phyloP scores from a whole-genome alignment of 2,329 filamentous ascomycete genomes.

The Colletotrichum sp. region DNA sequence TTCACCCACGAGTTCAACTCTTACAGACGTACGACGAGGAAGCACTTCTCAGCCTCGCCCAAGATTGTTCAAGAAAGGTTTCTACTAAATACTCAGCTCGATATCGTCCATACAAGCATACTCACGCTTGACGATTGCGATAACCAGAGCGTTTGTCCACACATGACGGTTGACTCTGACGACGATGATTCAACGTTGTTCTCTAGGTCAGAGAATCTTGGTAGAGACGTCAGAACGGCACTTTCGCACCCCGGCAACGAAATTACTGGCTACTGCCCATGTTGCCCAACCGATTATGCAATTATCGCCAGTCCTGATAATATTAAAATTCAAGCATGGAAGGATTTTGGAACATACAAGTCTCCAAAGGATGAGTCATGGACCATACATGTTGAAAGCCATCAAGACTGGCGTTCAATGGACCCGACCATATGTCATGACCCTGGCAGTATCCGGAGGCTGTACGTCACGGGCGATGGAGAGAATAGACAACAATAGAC shows the following conservation, averaged over 20 bases:
- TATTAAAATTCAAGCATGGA: neutral
- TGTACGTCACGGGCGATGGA: neutral
- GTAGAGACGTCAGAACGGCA: too few species aligned
- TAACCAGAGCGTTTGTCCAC: neutral
- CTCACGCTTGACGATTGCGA: neutral
- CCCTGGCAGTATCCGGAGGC: neutral
- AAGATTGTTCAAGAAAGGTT: neutral
- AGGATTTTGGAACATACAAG: neutral
- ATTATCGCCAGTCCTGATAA: neutral
- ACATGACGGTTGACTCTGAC: too few species aligned
- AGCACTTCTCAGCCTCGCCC: neutral
- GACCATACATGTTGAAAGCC: neutral
- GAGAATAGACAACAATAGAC: neutral
- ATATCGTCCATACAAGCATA: neutral
- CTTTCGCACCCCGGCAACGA: neutral
- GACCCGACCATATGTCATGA: neutral
- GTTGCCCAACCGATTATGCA: neutral
- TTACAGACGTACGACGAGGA: accelerated
- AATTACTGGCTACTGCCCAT: neutral
- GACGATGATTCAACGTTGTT: too few species aligned
- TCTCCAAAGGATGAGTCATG: neutral
- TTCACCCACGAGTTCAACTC: neutral
- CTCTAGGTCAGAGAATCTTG: too few species aligned
- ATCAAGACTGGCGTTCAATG: too few species aligned
- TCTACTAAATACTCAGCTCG: neutral